Evolutionary conservation across 768 basidiomycete species (phyloP).

Genomic region (Mrakia blollopis): DNA sequence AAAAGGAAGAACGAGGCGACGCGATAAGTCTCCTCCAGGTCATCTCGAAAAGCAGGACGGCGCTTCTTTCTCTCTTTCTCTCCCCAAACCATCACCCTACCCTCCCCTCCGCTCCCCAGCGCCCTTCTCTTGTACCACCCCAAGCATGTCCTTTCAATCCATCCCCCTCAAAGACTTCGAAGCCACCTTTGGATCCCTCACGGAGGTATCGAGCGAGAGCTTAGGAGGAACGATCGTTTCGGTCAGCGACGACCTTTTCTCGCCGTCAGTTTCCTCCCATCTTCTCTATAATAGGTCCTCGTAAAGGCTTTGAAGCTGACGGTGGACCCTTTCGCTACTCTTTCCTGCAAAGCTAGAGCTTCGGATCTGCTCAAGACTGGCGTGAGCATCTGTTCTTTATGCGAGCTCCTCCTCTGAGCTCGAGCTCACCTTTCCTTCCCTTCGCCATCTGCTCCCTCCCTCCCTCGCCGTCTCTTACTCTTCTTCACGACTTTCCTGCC

Average conservation of each 20-base stretch:
- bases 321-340: not conserved
- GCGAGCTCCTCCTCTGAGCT: too few species aligned
- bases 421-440: not conserved
- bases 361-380: slow-evolving; percentile 58
- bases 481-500: not conserved
- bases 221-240: not conserved
- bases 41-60: too few species aligned
- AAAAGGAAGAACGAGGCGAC: too few species aligned
- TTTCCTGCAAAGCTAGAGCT: slow-evolving; percentile 44
- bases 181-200: not conserved
- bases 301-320: not conserved
- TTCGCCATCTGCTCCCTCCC: not conserved
- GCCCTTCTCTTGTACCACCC: too few species aligned
- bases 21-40: too few species aligned
- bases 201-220: not conserved
- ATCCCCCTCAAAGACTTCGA: not conserved
- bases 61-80: too few species aligned
- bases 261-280: not conserved
- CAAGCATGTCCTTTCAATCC: not conserved
- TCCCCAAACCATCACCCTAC: too few species aligned
- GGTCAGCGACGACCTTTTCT: not conserved
- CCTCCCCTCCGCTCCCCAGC: too few species aligned
- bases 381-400: not conserved
- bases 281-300: not conserved
- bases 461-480: not conserved